Evolutionary conservation across 306 rosid genomes (phyloP), one percentile per base, ranked within the genome.

Genomic region (Pterocarpus santalinus): DNA sequence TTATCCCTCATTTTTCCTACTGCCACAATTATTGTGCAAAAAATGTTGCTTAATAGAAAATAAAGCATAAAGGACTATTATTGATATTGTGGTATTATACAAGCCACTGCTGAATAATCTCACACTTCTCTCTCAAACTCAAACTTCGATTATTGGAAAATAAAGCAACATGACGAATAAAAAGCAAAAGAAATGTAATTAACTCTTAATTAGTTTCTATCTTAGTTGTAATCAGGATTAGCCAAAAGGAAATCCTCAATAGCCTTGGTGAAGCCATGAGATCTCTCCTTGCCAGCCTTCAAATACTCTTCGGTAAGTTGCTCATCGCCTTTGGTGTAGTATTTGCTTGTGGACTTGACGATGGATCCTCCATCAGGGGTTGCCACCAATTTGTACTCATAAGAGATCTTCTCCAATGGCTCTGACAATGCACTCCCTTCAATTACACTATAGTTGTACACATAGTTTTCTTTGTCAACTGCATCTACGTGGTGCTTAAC

Each of bases 231-330:
- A 35, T 55, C 56, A 1, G 90, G 85, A 80, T 90, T 77, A 8
- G 76, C 88, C 62, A 65, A 17, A 76, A 90, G 77, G 77, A 81
- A 88, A 41, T 2, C 22, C 81, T 88, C 92, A 46, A 87, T 4
- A 35, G 90, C 87, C 85, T 88, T 90, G 78, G 85, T 65, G 71
- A 88, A 80, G 0, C 65, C 81, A 1, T 30, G 2, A 8, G 78
- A 81, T 77, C 80, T 88, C 35, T 91, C 87, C 49, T 88, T 87
- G n/a, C 84, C 85, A 0, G 17, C 74, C 72, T 84, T 88, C 35
- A 88, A 57, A 0, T 64, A 72, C 32, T 80, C 90, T 55, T 89
- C 82, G 0, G 71, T 32, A 15, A 86, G 55, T 55, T 65, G 58
- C 0, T 49, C 60, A 30, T 75, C 85, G 0, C 84, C 90, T 41